Evolutionary conservation across 306 rosid species (phyloP), one percentile per base, ranked within the genome.

Genomic region (Hippophae tibetana): DNA sequence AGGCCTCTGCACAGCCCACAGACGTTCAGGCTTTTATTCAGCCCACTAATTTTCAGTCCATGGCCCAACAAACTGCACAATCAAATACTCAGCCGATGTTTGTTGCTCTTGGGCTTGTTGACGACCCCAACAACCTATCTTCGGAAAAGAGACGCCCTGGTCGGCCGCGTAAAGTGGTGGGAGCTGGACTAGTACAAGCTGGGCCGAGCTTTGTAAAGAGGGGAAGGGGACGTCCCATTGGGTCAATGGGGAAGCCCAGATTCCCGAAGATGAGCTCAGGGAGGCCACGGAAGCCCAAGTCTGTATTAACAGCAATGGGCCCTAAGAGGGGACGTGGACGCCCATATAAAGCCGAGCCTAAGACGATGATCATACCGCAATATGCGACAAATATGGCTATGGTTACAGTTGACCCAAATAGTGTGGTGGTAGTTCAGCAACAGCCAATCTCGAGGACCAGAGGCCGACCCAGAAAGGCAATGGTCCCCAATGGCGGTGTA

Each of bases 161-260:
- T 2, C 89, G 88, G 45, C 97, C 96, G 0, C 60, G 66, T 53
- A 79, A 81, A 60, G 64, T 2, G 13, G 54, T 46, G 52, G 47
- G 38, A 1, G 67, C 1, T 2, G 66, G 45, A 10, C 47, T 31
- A 14, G 74, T 46, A 2, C 67, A 61, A 10, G 49, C 46, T 8
- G 68, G 55, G 10, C 47, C 75, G 7, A 62, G 49, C 7, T 62
- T 56, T 13, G 54, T 51, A 2, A 63, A 68, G 65, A 71, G 66
- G 63, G 68, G 83, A 1, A 65, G 89, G 18, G 97, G 95, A 2
- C 84, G 97, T 26, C 95, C 95, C 0, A 85, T 83, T 1, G 94
- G 78, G 1, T 47, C 76, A 13, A 71, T 47, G 43, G 23, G 23
- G 7, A 78, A 72, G 50, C 48, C 83, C 1, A 78, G 72, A 61